A percentile compares a stretch with the other conserved stretches of the same genome.
Conservation (phyloP, 2,329 filamentous ascomycete species). For the Diatrype stigma region DNA sequence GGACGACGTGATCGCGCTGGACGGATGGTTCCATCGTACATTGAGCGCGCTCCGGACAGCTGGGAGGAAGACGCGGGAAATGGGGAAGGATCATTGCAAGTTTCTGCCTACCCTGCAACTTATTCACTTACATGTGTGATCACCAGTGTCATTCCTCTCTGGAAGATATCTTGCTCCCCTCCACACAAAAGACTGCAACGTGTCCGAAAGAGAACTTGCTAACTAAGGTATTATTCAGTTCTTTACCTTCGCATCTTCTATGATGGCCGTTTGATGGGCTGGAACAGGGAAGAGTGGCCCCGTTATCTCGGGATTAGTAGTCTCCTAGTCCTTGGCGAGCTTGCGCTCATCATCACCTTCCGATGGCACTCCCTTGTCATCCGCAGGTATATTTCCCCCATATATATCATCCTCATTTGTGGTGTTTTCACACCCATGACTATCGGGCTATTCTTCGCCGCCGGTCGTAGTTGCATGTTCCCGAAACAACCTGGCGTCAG, state of each 20-base stretch:
- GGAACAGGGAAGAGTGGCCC: conserved; percentile 21
- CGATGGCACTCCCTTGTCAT: conserved; percentile 8
- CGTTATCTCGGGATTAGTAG: conserved; percentile 13
- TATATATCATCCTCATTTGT: conserved; percentile 10
- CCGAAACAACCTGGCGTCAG: conserved; percentile 15
- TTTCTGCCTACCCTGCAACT: not conserved
- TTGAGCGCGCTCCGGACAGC: conserved; percentile 14
- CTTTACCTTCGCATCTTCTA: conserved; percentile 22
- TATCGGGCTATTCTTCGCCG: conserved; percentile 19
- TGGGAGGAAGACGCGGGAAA: conserved; percentile 11
- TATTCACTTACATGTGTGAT: not conserved
- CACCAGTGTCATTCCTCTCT: too few species aligned
- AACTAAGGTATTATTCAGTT: conserved; percentile 12
- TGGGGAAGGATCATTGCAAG: conserved; percentile 17
- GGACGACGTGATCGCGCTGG: conserved; percentile 21
- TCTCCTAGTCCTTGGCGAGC: conserved; percentile 5
- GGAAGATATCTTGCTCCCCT: too few species aligned
- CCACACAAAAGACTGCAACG: too few species aligned
- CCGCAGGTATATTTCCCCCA: conserved; percentile 7
- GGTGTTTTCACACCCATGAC: conserved; percentile 18
- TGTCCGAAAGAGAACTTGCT: too few species aligned
- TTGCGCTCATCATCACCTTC: conserved; percentile 7
- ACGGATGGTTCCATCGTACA: conserved; percentile 20
- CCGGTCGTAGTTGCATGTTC: conserved; percentile 18
- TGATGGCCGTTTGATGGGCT: conserved; percentile 19